Percentiles rank a stretch among this genome's conserved stretches.
Conservation (phyloP, 1,139 yeast species). For the Nakaseomyces bracarensis region DNA sequence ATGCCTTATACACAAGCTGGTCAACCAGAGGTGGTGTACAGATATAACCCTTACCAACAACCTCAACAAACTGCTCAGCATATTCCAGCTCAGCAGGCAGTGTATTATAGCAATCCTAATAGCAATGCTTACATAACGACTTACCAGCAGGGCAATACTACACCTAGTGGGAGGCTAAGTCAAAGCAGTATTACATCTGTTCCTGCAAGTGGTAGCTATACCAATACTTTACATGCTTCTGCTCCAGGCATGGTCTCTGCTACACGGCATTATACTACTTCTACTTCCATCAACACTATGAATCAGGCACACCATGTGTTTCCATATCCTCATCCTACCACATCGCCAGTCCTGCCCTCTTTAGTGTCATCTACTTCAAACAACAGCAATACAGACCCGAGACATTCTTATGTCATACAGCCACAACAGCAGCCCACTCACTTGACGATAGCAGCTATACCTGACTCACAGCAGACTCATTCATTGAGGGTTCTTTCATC, state of each 20-base stretch:
- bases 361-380: not conserved
- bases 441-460: constrained; percentile 5
- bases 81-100: not conserved
- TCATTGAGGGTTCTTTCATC: constrained; percentile 6
- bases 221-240: not conserved
- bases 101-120: not conserved
- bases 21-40: constrained; percentile 1
- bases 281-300: constrained; percentile 2
- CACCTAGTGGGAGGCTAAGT: not conserved
- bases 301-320: constrained; percentile 5
- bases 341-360: not conserved
- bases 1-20: not conserved
- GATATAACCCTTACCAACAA: constrained; percentile 2
- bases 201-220: not conserved
- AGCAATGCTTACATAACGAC: not conserved
- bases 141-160: not conserved
- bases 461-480: constrained; percentile 3
- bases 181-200: not conserved
- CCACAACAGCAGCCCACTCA: constrained; percentile 1
- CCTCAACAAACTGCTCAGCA: not conserved
- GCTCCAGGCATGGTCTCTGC: not conserved
- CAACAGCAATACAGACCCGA: constrained; percentile 1
- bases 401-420: constrained; percentile 1
- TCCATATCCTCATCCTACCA: not conserved
- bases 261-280: constrained; percentile 1